Base-by-base conservation (phyloP, 257 asterid genomes). In the Nicotiana benthamiana region DNA sequence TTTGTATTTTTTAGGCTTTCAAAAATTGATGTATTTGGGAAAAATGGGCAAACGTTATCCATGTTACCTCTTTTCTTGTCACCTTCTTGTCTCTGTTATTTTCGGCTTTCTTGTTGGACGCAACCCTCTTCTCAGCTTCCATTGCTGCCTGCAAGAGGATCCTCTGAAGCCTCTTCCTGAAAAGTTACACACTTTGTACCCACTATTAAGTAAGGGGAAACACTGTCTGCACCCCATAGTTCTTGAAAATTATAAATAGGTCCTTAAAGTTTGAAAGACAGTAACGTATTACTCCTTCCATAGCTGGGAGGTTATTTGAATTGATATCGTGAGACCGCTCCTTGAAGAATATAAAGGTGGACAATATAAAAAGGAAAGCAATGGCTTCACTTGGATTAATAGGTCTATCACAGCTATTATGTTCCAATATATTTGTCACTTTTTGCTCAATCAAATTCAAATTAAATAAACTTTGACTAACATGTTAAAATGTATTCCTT, bases 61-160 rank as follows among this genome's bases (percentile, higher is more conserved):
- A 54, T 22, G 63, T 56, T 80, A 90, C 97, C 94, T 90, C 89
- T 81, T 79, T 88, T 84, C 94, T 83, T 51, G 87, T 84, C 84
- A 79, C 81, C 83, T 68, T 85, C 17, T 83, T 90, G 36, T 53
- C 83, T 82, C 89, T 82, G 74, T 32, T 70, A 43, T 9, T 46
- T 53, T 40, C 18, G 22, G 79, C 59, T 78, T 18, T 48, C 11
- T 78, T 22, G 51, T 76, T 57, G 13, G 30, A 43, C 27, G n/a
- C 53, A 12, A 6, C 17, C 11, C 56, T 40, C 59, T 70, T 43
- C 60, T 81, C 85, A 32, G 75, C 79, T 83, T 85, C 93, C 91
- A 88, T 88, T 75, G 79, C 68, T 72, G 62, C 46, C 13, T 43
- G 27, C 81, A 40, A 5, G 16, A 59, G 13, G 60, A 72, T 72